Conservation (phyloP, 2,329 filamentous ascomycete species). For the Aspergillus neoniger region DNA sequence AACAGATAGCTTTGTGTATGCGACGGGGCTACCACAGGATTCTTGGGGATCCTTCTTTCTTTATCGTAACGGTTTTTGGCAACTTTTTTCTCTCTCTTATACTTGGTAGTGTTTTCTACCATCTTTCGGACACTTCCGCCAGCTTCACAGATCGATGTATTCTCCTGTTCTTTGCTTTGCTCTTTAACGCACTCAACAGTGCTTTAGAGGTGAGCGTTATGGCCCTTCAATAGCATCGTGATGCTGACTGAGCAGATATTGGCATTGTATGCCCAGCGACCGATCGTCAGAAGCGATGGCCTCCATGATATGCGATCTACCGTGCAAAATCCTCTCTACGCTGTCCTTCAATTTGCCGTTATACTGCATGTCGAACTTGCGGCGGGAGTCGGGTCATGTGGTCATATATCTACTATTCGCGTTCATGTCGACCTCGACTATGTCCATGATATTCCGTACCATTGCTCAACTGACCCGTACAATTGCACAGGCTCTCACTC, state of each 20-base stretch:
- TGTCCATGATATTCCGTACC: constrained; percentile 81
- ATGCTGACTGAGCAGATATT: constrained; percentile 9
- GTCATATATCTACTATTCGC: constrained; percentile 69
- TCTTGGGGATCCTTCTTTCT: constrained; percentile 70
- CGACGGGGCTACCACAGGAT: constrained; percentile 76
- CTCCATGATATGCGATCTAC: constrained; percentile 47
- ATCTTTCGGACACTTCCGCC: constrained; percentile 61
- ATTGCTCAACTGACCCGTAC: constrained; percentile 72
- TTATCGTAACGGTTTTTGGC: constrained; percentile 61
- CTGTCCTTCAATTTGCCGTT: constrained; percentile 74
- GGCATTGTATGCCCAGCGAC: constrained; percentile 18
- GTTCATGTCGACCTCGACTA: constrained; percentile 59
- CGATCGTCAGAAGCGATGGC: constrained; percentile 6
- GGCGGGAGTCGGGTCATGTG: constrained; percentile 74
- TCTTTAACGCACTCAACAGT: constrained; percentile 78
- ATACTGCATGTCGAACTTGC: constrained; percentile 82
- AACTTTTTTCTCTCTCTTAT: constrained; percentile 71
- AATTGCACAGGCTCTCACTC: constrained; percentile 55
- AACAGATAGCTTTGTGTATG: constrained; percentile 75
- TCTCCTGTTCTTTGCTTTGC: constrained; percentile 79
- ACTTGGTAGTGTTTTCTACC: constrained; percentile 76
- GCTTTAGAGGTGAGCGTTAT: constrained; percentile 59
- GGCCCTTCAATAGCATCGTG: neutral
- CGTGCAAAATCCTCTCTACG: constrained; percentile 71
- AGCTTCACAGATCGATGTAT: constrained; percentile 67